phyloP scores from a whole-genome alignment of 441 rosid species.

The Populus trichocarpa region DNA sequence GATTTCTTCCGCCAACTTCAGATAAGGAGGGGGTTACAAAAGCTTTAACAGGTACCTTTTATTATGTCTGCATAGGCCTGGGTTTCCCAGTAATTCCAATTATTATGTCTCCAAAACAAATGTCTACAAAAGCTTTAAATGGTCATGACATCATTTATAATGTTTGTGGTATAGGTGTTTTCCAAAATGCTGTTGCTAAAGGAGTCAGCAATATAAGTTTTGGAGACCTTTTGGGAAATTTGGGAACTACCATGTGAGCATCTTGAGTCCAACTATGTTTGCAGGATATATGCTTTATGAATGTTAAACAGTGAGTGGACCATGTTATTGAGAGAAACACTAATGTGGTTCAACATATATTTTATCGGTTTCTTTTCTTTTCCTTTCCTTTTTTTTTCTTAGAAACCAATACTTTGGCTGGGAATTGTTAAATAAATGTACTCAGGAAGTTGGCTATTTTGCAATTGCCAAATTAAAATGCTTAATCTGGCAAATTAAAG shows the following conservation, averaged over 20 bases:
- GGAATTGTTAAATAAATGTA: not conserved
- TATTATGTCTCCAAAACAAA: not conserved
- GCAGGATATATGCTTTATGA: not conserved
- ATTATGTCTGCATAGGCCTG: conserved; percentile 13
- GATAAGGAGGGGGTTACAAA: conserved; percentile 77
- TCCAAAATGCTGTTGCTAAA: conserved; percentile 76
- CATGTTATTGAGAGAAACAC: not conserved
- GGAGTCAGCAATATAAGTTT: conserved; percentile 90
- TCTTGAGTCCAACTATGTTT: conserved; percentile 6
- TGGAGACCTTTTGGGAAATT: conserved; percentile 83
- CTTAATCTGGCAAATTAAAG: not conserved
- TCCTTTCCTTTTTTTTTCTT: too few relatives aligned
- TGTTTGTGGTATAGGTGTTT: conserved; percentile 50
- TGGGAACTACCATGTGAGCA: conserved; percentile 85
- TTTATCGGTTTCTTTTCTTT: not conserved
- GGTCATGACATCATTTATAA: conserved; percentile 11
- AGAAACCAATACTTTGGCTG: not conserved
- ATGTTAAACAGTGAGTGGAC: not conserved
- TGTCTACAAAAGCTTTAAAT: conserved; percentile 3
- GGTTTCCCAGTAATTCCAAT: conserved; percentile 6
- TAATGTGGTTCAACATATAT: not conserved
- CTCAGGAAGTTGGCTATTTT: not conserved
- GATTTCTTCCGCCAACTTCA: conserved; percentile 92
- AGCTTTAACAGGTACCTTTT: conserved; percentile 73
- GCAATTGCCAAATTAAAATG: not conserved